Percentiles rank a stretch among this genome's conserved stretches.
phyloP scores from a whole-genome alignment of 352 stramenopile genomes.

The Bremia lactucae region DNA sequence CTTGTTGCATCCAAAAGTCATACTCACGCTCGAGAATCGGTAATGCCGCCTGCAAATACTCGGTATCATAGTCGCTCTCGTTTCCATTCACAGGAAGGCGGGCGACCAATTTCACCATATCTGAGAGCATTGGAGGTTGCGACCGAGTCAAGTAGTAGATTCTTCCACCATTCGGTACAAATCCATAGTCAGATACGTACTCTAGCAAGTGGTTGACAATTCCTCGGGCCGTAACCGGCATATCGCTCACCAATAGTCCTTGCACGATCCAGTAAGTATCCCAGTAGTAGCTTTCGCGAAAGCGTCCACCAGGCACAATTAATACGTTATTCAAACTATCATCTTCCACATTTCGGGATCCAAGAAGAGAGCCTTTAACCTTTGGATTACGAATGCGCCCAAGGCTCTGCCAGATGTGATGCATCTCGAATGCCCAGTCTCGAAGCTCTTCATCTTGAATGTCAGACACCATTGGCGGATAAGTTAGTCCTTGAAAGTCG shows the following conservation, averaged over 20 bases:
- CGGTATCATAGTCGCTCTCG: conserved; percentile 34
- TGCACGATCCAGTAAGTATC: conserved; percentile 89
- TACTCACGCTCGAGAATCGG: conserved; percentile 76
- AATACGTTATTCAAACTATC: conserved; percentile 42
- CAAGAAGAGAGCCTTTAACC: conserved; percentile 46
- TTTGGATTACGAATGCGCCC: conserved; percentile 40
- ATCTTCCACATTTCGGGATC: conserved; percentile 28
- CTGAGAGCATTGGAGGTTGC: conserved; percentile 86
- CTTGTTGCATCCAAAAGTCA: conserved; percentile 74
- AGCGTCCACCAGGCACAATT: conserved; percentile 84
- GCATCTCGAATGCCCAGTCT: conserved; percentile 56
- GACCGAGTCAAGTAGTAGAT: conserved; percentile 87
- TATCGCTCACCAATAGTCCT: conserved; percentile 67
- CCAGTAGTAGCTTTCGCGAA: conserved; percentile 90
- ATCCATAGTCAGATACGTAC: conserved; percentile 77
- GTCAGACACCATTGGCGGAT: conserved; percentile 40
- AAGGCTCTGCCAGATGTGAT: conserved; percentile 69
- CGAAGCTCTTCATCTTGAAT: conserved; percentile 43
- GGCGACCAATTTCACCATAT: conserved; percentile 70
- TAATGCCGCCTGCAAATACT: conserved; percentile 41
- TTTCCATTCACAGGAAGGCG: conserved; percentile 21
- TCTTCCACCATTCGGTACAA: conserved; percentile 83
- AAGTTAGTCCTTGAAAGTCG: conserved; percentile 44
- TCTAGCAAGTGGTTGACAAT: conserved; percentile 83
- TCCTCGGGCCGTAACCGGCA: conserved; percentile 60